Base-by-base conservation (phyloP, 306 rosid genomes). In the Hylodesmum podocarpum region DNA sequence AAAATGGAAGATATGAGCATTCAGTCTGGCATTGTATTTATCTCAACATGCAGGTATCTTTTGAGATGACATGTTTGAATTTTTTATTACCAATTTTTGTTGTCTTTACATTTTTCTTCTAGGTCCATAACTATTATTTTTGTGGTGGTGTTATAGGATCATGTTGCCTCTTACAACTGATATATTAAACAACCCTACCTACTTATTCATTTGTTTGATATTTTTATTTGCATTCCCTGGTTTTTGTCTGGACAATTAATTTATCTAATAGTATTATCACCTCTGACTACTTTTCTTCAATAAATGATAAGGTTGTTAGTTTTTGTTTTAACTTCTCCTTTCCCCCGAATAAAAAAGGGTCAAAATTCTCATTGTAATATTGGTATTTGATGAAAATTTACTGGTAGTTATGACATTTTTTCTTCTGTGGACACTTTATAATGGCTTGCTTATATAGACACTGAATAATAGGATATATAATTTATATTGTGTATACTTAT, bases 1-100 rank as follows among this genome's bases (percentile, higher is more conserved):
- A 89, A 90, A 80, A 81, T 95, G 91, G 88, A 92, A 64, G 92
- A 88, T 21, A 86, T 81, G 90, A 85, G 83, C 41, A 58, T 95
- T 79, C 93, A 93, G 34, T 92, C 98, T 3, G 93, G 93, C 73
- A 92, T 94, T 21, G 76, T 94, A 24, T 94, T 94, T 82, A 73
- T 90, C 50, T 81, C 92, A 66, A 92, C 91, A 4, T 86, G 94
- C 96, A 89, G 96, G 96, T 90, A 89, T 75, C 47, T 70, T 57
- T 82, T 70, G 54, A 58, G 49, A 40, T 70, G 66, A 36, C 66
- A 76, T 33, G 14, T 34, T 75, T 74, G 19, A 22, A 46, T 44
- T 78, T 67, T 58, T 40, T 51, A 6, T 9, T 24, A 22, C 59
- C 34, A 15, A 40, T 15, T 75, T 81, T 37, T 27, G 66, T 37